phyloP scores from a whole-genome alignment of 306 rosid genomes.

The Gleditsia sinensis region DNA sequence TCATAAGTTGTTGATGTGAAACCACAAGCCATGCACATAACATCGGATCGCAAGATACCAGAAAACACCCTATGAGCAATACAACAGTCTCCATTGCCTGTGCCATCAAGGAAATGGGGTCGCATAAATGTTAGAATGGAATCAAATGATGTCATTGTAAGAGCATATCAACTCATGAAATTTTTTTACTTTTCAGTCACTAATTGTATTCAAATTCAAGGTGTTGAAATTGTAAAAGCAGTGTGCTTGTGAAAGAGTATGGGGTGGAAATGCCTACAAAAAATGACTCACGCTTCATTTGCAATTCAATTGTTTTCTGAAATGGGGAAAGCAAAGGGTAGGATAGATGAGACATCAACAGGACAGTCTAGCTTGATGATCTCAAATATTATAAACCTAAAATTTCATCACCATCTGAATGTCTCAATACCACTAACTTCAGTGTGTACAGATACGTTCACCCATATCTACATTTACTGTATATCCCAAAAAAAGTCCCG shows the following conservation, averaged over 20 bases:
- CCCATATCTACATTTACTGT: constrained; percentile 7
- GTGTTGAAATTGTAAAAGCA: neutral
- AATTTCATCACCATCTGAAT: constrained; percentile 5
- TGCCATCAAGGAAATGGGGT: constrained; percentile 41
- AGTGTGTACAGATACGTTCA: neutral
- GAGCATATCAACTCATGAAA: constrained; percentile 10
- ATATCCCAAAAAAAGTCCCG: constrained; percentile 26
- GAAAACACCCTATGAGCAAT: constrained; percentile 92
- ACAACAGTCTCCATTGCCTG: constrained; percentile 94
- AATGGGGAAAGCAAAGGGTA: neutral
- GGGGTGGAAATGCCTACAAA: neutral
- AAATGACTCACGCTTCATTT: neutral
- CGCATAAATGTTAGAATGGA: constrained; percentile 14
- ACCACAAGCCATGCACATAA: constrained; percentile 94
- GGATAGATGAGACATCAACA: neutral
- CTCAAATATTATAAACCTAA: neutral
- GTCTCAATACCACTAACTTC: neutral
- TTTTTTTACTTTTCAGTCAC: constrained; percentile 14
- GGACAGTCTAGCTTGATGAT: neutral
- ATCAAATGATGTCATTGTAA: constrained; percentile 21
- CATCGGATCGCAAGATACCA: constrained; percentile 93
- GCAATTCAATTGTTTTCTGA: neutral
- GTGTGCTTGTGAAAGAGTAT: neutral
- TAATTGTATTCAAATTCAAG: neutral
- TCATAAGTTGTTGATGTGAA: constrained; percentile 95